phyloP scores from a whole-genome alignment of 805 yeast species.

The Candida pini region DNA sequence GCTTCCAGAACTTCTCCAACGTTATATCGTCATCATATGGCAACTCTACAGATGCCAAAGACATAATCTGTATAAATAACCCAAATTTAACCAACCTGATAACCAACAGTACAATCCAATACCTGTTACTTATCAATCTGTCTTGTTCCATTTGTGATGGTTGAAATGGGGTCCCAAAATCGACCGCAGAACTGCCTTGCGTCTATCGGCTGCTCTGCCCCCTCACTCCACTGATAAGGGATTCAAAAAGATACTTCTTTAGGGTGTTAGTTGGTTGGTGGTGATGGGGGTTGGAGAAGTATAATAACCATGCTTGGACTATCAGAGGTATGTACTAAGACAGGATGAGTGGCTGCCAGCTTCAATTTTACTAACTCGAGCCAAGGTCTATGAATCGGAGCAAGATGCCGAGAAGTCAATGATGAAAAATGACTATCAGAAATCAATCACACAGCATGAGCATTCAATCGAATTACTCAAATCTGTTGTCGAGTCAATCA shows the following conservation, averaged over 20 bases:
- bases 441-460: constrained; percentile 35
- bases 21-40: constrained; percentile 22
- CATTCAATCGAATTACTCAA: constrained; percentile 32
- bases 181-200: no score
- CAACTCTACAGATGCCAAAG: constrained; percentile 12
- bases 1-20: constrained; percentile 27
- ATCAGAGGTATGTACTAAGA: constrained; percentile 22
- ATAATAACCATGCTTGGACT: constrained; percentile 17
- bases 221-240: no score
- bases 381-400: constrained; percentile 43
- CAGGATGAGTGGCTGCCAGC: not conserved
- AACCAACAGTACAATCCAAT: no score
- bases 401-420: constrained; percentile 48
- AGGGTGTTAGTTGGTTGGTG: no score
- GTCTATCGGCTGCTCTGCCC: no score
- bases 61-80: no score
- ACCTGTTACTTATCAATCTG: no score
- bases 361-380: not conserved
- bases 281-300: no score
- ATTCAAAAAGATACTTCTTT: no score
- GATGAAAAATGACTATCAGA: constrained; percentile 34
- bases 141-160: no score
- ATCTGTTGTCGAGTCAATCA: constrained; percentile 13
- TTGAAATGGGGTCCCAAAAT: no score
- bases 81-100: no score